Conservation (phyloP, 352 stramenopile species). For the Phytophthora foliorum region DNA sequence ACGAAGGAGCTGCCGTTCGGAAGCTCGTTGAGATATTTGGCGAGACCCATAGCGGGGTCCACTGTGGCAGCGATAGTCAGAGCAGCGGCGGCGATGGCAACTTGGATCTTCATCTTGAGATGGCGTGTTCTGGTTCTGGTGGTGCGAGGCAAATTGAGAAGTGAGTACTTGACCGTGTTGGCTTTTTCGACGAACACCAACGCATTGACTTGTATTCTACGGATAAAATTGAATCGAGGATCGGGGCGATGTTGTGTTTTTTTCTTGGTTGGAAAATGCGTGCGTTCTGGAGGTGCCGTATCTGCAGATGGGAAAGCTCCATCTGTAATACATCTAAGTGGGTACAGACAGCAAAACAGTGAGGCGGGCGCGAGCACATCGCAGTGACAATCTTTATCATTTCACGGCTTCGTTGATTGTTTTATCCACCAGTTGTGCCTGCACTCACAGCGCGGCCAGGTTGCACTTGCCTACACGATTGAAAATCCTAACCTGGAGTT, state of each 20-base stretch:
- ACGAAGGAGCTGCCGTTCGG: slow-evolving; percentile 52
- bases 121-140: slow-evolving; percentile 13
- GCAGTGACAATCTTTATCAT: slow-evolving; percentile 18
- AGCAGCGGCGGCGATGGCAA: slow-evolving; percentile 11
- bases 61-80: slow-evolving; percentile 23
- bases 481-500: too few relatives aligned
- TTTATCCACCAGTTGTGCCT: too few relatives aligned
- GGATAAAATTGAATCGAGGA: slow-evolving; percentile 26
- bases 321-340: slow-evolving; percentile 8
- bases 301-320: slow-evolving; percentile 21
- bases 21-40: slow-evolving; percentile 46
- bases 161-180: slow-evolving; percentile 7
- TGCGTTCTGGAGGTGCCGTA: slow-evolving; percentile 14
- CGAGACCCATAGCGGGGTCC: slow-evolving; percentile 19
- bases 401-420: background rate
- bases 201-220: slow-evolving; percentile 9
- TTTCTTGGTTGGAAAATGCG: background rate
- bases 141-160: slow-evolving; percentile 29
- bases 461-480: too few relatives aligned
- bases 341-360: slow-evolving; percentile 21
- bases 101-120: slow-evolving; percentile 31
- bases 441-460: too few relatives aligned
- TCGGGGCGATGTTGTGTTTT: background rate
- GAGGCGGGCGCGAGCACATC: slow-evolving; percentile 17
- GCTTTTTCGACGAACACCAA: background rate